Evolutionary conservation across 1,139 yeast genomes (phyloP), one percentile per base, ranked within the genome.

Genomic region (Keqinozyma sinolaborantium): DNA sequence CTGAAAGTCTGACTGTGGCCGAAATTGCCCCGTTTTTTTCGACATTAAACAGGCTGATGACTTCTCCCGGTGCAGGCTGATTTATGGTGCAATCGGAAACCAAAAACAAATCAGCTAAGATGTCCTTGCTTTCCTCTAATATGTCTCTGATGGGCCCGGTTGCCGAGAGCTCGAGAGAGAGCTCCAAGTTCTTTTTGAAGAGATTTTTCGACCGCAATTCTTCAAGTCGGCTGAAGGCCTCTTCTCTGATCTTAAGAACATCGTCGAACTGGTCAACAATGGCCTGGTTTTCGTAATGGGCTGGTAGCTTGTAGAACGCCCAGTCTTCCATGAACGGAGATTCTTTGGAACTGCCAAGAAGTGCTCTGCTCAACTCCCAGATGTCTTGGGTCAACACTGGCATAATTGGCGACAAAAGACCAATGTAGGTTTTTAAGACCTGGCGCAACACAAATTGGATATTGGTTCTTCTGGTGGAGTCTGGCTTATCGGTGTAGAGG

Each of bases 351-450:
- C 42, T 30, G 1, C 59, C 63, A 11, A 74, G 48, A 25, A 51
- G 42, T 0, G 42, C 42, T 1, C 75, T 70, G 10, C 76, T 51
- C 36, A 69, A 68, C 21, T 74, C 71, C 96, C 97, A 88, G 0
- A 78, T 90, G 51, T 94, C 97, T 53, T 92, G 97, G 0, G 90
- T 73, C 36, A 88, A 61, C 5, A 85, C 53, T 1, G 99, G 99
- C 24, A 84, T 64, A 0, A 94, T 74, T 1, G 98, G 98, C 0
- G 92, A 72, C 38, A 90, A 55, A 3, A 86, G 56, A 0, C 84
- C 73, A 15, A 79, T 56, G 47, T 88, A 84, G 0, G 79, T 70
- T 29, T 65, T 68, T 23, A 88, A 60, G 10, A 86, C 64, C 41
- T 82, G 74, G 25, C 63, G 55, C 32, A 94, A 64, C 0, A 84